Percentiles rank a stretch among this genome's conserved stretches.
These are phyloP conservation scores for Neurospora sp. DNA, from an alignment of 495 filamentous ascomycete species.

Conservation along the genomic window DNA sequence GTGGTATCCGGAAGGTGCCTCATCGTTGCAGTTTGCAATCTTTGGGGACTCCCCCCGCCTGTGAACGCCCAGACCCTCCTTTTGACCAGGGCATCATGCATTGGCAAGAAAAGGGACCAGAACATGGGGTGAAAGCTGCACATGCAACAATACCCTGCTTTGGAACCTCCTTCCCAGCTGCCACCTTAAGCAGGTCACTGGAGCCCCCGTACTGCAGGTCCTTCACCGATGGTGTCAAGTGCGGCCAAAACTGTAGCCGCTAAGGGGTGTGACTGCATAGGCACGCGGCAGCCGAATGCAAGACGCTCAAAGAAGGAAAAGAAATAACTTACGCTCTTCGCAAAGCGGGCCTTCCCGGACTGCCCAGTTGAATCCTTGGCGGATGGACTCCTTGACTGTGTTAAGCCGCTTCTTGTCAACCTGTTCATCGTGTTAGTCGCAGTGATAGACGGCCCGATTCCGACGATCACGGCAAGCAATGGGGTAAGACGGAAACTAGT, in stretches of 20 bases:
- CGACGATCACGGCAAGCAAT: neutral
- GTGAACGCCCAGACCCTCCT: neutral
- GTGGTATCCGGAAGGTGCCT: neutral
- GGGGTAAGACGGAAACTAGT: neutral
- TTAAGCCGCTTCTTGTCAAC: conserved; percentile 87
- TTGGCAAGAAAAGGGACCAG: neutral
- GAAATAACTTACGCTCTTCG: conserved; percentile 77
- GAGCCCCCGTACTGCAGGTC: neutral
- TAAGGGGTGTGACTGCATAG: neutral
- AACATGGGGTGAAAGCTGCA: neutral
- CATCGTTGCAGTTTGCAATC: neutral
- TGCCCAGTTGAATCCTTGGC: conserved; percentile 94
- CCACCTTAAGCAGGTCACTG: conserved; percentile 8
- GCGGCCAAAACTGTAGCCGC: neutral
- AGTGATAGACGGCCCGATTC: conserved; percentile 9
- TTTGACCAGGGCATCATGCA: neutral
- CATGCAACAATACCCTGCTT: neutral
- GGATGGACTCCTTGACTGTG: conserved; percentile 79
- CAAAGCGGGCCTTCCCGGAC: conserved; percentile 91
- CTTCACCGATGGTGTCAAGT: neutral
- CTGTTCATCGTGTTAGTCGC: conserved; percentile 24
- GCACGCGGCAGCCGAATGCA: conserved; percentile 16
- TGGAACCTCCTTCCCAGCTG: neutral
- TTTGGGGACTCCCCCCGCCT: neutral
- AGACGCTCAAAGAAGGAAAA: conserved; percentile 12